Percentiles rank a stretch among this genome's conserved stretches.
phyloP scores from a whole-genome alignment of 1,139 yeast genomes.

The Candida sanyaensis region DNA sequence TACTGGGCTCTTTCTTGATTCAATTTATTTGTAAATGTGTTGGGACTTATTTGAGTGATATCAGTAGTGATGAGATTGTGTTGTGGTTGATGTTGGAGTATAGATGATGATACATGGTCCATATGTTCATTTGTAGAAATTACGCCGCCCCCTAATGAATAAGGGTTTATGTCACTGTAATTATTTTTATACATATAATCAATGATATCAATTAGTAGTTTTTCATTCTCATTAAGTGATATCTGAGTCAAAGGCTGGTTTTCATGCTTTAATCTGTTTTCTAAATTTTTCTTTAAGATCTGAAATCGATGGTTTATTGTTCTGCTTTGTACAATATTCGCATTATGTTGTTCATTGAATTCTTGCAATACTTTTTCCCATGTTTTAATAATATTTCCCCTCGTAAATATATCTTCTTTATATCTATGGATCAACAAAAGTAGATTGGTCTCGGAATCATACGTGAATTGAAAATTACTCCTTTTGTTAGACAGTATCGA shows the following conservation, averaged over 20 bases:
- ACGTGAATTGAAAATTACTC: slow-evolving; percentile 27
- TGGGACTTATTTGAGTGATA: slow-evolving; percentile 6
- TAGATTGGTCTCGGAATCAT: slow-evolving; percentile 26
- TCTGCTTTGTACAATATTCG: slow-evolving; percentile 28
- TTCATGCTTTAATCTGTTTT: slow-evolving; percentile 21
- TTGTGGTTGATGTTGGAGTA: neutral
- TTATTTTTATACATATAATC: slow-evolving; percentile 12
- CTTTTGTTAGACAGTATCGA: slow-evolving; percentile 12
- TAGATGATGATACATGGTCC: neutral
- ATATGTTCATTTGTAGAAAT: neutral
- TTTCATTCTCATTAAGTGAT: slow-evolving; percentile 30
- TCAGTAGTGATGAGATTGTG: neutral
- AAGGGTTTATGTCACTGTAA: slow-evolving; percentile 7
- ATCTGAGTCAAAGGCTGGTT: slow-evolving; percentile 13
- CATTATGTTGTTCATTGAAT: slow-evolving; percentile 22
- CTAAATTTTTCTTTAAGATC: slow-evolving; percentile 24
- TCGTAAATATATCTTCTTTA: slow-evolving; percentile 25
- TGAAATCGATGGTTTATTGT: slow-evolving; percentile 33
- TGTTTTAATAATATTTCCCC: slow-evolving; percentile 31
- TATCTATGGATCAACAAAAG: slow-evolving; percentile 23
- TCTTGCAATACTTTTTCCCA: slow-evolving; percentile 28
- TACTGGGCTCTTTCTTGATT: slow-evolving; percentile 9
- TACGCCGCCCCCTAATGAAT: slow-evolving; percentile 2
- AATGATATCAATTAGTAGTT: slow-evolving; percentile 18
- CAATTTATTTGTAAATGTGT: slow-evolving; percentile 4